These are phyloP conservation scores for Calocera cornea DNA, from an alignment of 768 basidiomycete species.

Conservation along the genomic window DNA sequence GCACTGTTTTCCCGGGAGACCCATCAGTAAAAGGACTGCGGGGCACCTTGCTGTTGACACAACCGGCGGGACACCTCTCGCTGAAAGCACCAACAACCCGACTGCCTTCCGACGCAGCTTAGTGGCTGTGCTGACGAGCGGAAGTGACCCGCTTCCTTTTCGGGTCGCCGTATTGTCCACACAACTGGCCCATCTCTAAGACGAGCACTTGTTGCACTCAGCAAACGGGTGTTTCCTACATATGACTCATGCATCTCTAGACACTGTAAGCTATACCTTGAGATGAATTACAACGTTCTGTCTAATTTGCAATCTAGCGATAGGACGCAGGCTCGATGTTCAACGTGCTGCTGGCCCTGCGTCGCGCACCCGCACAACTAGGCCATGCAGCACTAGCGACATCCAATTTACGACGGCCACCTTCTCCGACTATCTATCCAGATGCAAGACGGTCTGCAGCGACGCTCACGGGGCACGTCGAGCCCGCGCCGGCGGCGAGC, in stretches of 20 bases:
- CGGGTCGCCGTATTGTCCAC: background rate
- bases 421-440: background rate
- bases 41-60: too few relatives aligned
- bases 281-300: too few relatives aligned
- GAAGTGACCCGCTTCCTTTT: background rate
- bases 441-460: background rate
- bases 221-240: too few relatives aligned
- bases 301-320: background rate
- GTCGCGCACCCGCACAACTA: background rate
- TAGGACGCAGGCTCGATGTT: background rate
- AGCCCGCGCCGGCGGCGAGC: too few relatives aligned
- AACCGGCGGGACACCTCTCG: too few relatives aligned
- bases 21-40: too few relatives aligned
- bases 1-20: too few relatives aligned
- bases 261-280: too few relatives aligned
- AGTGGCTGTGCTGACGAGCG: background rate
- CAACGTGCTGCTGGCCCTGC: background rate
- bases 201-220: too few relatives aligned
- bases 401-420: background rate
- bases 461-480: background rate
- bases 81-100: background rate
- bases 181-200: too few relatives aligned
- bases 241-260: too few relatives aligned
- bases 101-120: background rate
- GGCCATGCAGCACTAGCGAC: background rate